These are phyloP conservation scores for Salvia sclarea DNA, from an alignment of 305 asterid genomes.

Conservation along the genomic window DNA sequence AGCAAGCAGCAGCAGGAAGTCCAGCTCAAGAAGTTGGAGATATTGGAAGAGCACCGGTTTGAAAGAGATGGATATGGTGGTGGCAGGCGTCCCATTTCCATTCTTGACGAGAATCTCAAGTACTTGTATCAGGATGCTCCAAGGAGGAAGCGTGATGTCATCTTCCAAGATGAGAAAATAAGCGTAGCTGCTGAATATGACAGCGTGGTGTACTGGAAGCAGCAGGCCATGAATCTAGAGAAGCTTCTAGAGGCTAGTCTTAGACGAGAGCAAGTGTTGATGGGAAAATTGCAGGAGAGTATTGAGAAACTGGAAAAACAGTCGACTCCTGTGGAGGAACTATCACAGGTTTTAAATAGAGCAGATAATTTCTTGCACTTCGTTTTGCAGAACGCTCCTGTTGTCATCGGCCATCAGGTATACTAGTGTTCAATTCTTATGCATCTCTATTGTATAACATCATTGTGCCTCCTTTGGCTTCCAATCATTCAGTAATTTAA, in stretches of 20 bases:
- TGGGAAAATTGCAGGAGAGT: conserved; percentile 80
- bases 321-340: conserved; percentile 83
- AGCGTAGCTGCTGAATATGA: conserved; percentile 71
- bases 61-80: conserved; percentile 75
- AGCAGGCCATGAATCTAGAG: conserved; percentile 64
- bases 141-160: conserved; percentile 48
- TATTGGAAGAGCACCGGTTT: conserved; percentile 77
- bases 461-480: background rate
- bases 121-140: conserved; percentile 65
- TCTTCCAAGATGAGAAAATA: conserved; percentile 48
- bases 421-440: background rate
- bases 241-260: conserved; percentile 67
- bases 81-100: conserved; percentile 76
- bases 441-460: background rate
- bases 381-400: conserved; percentile 92
- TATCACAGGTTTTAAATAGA: conserved; percentile 72
- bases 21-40: conserved; percentile 85
- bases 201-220: conserved; percentile 75
- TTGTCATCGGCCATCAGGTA: conserved; percentile 98
- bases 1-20: conserved; percentile 83
- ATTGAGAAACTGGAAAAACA: conserved; percentile 74
- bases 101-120: conserved; percentile 69
- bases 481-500: background rate
- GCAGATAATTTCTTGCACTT: conserved; percentile 93
- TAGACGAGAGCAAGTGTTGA: conserved; percentile 55